Conservation (phyloP, 78 protist species). For the Polysphondylium violaceum region DNA sequence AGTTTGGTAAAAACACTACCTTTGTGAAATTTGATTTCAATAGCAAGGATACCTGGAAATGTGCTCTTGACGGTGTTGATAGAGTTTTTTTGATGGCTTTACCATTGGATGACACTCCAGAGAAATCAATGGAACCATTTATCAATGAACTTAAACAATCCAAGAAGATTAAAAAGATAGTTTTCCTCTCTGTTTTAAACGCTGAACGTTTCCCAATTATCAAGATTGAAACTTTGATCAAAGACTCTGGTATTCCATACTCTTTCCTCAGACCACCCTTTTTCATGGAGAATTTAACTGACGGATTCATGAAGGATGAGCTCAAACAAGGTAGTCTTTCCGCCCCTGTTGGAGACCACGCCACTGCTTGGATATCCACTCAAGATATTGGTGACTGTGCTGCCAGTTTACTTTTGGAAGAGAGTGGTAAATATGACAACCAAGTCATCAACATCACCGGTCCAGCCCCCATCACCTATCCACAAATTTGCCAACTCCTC, state of each 20-base stretch:
- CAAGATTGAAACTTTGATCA: not conserved
- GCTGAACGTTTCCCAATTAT: conserved; percentile 20
- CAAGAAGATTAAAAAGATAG: conserved; percentile 6
- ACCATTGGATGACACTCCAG: conserved; percentile 29
- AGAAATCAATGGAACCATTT: not conserved
- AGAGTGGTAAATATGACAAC: not conserved
- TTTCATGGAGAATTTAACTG: conserved; percentile 3
- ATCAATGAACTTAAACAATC: not conserved
- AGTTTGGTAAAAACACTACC: not conserved
- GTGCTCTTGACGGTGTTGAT: not conserved
- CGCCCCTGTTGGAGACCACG: conserved; percentile 16
- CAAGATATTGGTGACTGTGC: conserved; percentile 30
- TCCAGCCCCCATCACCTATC: not conserved
- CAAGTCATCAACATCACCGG: conserved; percentile 42
- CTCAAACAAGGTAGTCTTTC: not conserved
- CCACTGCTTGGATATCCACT: conserved; percentile 4
- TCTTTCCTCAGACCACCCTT: conserved; percentile 16
- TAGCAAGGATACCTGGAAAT: not conserved
- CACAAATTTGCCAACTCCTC: not conserved
- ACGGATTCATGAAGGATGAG: conserved; percentile 20
- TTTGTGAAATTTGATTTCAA: not conserved
- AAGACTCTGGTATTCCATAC: not conserved
- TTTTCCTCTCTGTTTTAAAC: not conserved
- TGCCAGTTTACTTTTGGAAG: not conserved
- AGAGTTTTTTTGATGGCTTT: conserved; percentile 24